Evolutionary conservation across 441 rosid genomes (phyloP).

Genomic region (Adansonia rubrostipa): DNA sequence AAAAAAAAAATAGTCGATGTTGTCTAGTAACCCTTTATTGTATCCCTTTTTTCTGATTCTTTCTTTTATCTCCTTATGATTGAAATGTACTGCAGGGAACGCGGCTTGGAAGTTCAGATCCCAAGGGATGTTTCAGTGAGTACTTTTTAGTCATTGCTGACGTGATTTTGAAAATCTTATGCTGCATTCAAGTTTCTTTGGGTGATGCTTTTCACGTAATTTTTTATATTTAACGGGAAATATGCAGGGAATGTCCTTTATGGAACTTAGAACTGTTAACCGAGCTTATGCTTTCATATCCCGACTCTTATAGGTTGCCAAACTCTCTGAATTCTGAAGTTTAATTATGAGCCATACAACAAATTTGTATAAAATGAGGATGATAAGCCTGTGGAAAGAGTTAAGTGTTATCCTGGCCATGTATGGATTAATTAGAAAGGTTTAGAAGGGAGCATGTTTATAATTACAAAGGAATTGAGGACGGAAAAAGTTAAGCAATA

Average conservation of each 20-base stretch:
- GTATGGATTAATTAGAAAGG: constrained; percentile 3
- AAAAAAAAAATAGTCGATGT: not conserved
- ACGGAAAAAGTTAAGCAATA: not conserved
- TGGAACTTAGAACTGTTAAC: not conserved
- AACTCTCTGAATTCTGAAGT: constrained; percentile 1
- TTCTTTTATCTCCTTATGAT: constrained; percentile 16
- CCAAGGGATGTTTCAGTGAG: constrained; percentile 98
- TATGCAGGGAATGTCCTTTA: not conserved
- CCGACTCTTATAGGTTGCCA: not conserved
- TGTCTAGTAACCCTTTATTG: not conserved
- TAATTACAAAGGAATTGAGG: constrained; percentile 16
- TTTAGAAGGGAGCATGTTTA: not conserved
- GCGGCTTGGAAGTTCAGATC: constrained; percentile 98
- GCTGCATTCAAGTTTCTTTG: not conserved
- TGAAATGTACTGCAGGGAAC: constrained; percentile 73
- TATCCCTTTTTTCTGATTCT: constrained; percentile 20
- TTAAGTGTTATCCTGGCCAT: not conserved
- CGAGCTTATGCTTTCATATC: constrained; percentile 6
- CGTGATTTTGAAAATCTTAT: constrained; percentile 13
- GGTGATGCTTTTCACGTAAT: not conserved
- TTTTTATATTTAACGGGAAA: not conserved
- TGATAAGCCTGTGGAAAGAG: not conserved
- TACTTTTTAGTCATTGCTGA: constrained; percentile 28
- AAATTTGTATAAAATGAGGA: constrained; percentile 12
- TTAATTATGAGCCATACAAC: not conserved